Evolutionary conservation across 768 basidiomycete genomes (phyloP).

Genomic region (Lentinula lateritia): DNA sequence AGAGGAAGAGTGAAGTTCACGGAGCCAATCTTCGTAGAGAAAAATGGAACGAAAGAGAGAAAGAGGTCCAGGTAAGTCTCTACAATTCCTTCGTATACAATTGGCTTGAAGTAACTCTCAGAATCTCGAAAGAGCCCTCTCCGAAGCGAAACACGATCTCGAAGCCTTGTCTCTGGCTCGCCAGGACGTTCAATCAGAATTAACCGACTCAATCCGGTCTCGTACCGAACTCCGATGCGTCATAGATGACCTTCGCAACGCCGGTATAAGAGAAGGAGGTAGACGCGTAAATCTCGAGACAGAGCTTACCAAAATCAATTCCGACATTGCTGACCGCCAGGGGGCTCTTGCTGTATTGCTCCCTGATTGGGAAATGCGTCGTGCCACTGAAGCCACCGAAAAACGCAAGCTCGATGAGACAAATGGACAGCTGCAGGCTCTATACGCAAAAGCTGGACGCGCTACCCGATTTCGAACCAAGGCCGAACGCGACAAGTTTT

Average conservation of each 20-base stretch:
- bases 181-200: conserved; percentile 73
- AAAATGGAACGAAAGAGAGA: conserved; percentile 79
- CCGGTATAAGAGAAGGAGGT: conserved; percentile 59
- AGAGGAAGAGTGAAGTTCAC: conserved; percentile 78
- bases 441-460: conserved; percentile 91
- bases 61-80: conserved; percentile 68
- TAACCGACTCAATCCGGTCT: conserved; percentile 80
- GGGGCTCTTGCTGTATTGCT: conserved; percentile 52
- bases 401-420: conserved; percentile 70
- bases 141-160: conserved; percentile 61
- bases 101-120: conserved; percentile 20
- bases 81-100: neutral
- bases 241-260: conserved; percentile 69
- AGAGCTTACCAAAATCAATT: conserved; percentile 59
- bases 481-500: conserved; percentile 76
- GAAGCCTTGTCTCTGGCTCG: conserved; percentile 68
- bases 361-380: conserved; percentile 66
- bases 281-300: conserved; percentile 55
- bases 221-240: conserved; percentile 84
- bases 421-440: conserved; percentile 59
- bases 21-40: conserved; percentile 77
- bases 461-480: conserved; percentile 79
- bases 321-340: conserved; percentile 61
- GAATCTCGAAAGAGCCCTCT: conserved; percentile 70
- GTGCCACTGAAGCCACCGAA: conserved; percentile 45